Percentiles rank a stretch among this genome's conserved stretches.
Evolutionary conservation across 768 basidiomycete genomes (phyloP).

Genomic region (Termitomyces sp.): DNA sequence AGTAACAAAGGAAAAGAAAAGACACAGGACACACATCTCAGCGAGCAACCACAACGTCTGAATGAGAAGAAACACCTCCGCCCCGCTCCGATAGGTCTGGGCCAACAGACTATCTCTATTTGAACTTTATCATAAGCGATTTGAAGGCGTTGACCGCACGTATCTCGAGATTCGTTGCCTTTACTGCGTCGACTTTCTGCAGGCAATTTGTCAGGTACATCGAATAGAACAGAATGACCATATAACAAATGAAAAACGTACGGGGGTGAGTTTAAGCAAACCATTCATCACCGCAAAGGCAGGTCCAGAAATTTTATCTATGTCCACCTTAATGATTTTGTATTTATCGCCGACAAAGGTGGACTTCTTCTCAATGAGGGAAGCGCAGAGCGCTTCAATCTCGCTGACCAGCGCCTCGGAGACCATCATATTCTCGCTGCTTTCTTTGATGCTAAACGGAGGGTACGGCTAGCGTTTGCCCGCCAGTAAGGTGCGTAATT

Average conservation of each 20-base stretch:
- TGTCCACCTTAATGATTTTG: not conserved
- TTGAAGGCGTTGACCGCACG: not conserved
- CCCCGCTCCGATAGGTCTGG: not conserved
- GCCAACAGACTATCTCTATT: not conserved
- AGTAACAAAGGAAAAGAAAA: too few relatives aligned
- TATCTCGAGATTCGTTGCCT: not conserved
- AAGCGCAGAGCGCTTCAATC: not conserved
- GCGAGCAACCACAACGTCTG: not conserved
- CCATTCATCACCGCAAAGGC: not conserved
- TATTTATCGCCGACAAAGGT: not conserved
- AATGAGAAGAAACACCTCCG: not conserved
- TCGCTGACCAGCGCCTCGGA: not conserved
- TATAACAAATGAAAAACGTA: not conserved
- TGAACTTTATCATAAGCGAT: not conserved
- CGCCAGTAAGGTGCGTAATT: not conserved
- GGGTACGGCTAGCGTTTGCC: not conserved
- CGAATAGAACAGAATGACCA: not conserved
- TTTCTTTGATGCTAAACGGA: not conserved
- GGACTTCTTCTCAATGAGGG: not conserved
- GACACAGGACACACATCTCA: not conserved
- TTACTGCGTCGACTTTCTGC: not conserved
- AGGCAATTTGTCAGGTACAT: not conserved
- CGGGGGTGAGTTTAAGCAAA: not conserved
- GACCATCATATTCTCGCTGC: not conserved
- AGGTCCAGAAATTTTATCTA: not conserved